Percentiles rank a stretch among this genome's conserved stretches.
Evolutionary conservation across 495 filamentous ascomycete species (phyloP).

Genomic region (Daldinia childiae): DNA sequence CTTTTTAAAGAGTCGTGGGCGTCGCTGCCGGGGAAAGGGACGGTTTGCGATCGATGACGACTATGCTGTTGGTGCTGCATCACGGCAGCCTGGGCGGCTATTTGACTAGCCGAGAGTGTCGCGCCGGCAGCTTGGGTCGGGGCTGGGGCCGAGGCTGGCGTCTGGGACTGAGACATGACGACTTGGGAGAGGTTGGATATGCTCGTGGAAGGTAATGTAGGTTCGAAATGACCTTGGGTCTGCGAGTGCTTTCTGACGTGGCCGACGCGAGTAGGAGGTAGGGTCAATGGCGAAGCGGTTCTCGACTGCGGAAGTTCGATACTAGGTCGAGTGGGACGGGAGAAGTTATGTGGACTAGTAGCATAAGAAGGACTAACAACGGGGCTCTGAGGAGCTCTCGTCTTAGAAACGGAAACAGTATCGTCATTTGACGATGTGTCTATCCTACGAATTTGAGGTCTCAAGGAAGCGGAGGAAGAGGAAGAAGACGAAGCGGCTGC

Average conservation of each 20-base stretch:
- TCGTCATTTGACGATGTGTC: constrained; percentile 59
- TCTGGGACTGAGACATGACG: constrained; percentile 47
- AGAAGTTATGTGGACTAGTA: constrained; percentile 65
- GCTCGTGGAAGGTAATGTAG: constrained; percentile 76
- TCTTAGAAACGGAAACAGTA: constrained; percentile 45
- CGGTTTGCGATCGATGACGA: constrained; percentile 77
- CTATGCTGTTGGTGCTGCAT: constrained; percentile 62
- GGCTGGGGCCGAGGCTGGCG: constrained; percentile 29
- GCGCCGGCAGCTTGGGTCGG: constrained; percentile 44
- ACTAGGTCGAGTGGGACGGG: constrained; percentile 56
- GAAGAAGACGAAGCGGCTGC: constrained; percentile 20
- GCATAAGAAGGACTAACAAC: constrained; percentile 47
- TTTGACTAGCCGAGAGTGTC: constrained; percentile 74
- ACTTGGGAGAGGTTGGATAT: constrained; percentile 62
- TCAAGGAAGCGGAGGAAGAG: constrained; percentile 44
- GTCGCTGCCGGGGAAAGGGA: constrained; percentile 59
- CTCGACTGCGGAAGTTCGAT: constrained; percentile 52
- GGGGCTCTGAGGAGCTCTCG: constrained; percentile 41
- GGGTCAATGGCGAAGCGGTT: constrained; percentile 55
- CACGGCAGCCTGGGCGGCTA: constrained; percentile 91
- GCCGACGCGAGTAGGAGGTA: constrained; percentile 52
- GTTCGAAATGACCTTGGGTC: constrained; percentile 90
- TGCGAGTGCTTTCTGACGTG: constrained; percentile 68
- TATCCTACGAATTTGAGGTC: constrained; percentile 52
- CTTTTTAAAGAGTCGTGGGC: constrained; percentile 44